Base-by-base conservation (phyloP, 371 early-diverging fungal species). In the Nematocida homosporus region DNA sequence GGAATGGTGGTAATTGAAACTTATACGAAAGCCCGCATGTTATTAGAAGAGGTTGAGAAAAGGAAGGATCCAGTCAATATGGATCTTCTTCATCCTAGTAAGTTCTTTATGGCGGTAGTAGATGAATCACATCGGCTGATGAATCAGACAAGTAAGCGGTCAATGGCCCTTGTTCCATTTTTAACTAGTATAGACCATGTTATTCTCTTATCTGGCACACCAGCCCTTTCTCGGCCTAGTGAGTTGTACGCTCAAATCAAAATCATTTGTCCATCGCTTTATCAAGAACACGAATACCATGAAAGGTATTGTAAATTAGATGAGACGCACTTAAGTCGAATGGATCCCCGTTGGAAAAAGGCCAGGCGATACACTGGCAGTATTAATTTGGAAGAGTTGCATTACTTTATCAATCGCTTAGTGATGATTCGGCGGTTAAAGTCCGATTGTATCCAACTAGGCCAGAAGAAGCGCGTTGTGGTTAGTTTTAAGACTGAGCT, bases 61-160 rank as follows among this genome's bases (percentile, higher is more conserved):
- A 18, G 64, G 47, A 63, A 10, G 13, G 50, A 13, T 13, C 60
- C 20, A n/a, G 6, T 13, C 8, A 32, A 53, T 5, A 20, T 44
- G 23, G n/a, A n/a, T n/a, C n/a, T n/a, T n/a, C n/a, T n/a, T n/a
- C 4, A 77, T 18, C 44, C 13, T n/a, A 1, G 35, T 2, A 47
- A 69, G 27, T 77, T 78, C 65, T 53, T 65, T 18, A 81, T 84
- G 23, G 69, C 80, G 5, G 81, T 85, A 40, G 78, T 56, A 37
- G 86, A 78, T 69, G 85, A 79, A 65, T 89, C 87, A 20, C 89
- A 89, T 78, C 85, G 82, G 55, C 50, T 89, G 44, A 89, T 88
- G 66, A 80, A 72, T 29, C 68, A 64, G 35, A 63, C 81, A 68
- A 79, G 85, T 23, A 80, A 86, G 80, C 76, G 88, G 47, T 84